Conservation (phyloP, 345 rosid species). For the Moricandia arvensis region DNA sequence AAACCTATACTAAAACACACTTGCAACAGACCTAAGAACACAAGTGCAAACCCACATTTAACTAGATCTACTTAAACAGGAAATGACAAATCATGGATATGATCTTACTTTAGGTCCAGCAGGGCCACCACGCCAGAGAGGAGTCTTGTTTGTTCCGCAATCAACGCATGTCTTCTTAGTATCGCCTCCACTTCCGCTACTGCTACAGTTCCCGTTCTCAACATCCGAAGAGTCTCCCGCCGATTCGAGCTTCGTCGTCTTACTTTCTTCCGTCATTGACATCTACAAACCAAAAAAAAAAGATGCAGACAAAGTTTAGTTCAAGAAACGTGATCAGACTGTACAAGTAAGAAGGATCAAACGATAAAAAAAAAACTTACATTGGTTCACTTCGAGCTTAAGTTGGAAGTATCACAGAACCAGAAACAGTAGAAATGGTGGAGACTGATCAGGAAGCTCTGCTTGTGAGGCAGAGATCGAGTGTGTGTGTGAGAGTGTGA, state of each 20-base stretch:
- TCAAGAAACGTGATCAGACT: constrained; percentile 1
- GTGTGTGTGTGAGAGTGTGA: neutral
- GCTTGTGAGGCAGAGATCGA: neutral
- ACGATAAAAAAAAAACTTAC: constrained; percentile 12
- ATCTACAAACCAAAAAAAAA: constrained; percentile 16
- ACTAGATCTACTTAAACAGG: constrained; percentile 15
- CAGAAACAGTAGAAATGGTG: neutral
- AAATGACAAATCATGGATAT: too few species aligned
- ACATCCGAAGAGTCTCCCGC: constrained; percentile 34
- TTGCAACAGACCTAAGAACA: constrained; percentile 3
- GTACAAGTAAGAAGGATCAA: neutral
- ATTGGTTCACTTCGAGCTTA: constrained; percentile 17
- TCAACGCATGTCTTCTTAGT: constrained; percentile 78
- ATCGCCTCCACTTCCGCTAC: constrained; percentile 36
- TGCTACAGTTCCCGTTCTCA: constrained; percentile 34
- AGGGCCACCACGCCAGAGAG: constrained; percentile 98
- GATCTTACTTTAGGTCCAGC: constrained; percentile 85
- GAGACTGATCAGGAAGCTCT: neutral
- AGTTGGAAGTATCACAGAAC: neutral
- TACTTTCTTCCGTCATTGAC: constrained; percentile 31
- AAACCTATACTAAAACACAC: too few species aligned
- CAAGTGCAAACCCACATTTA: neutral
- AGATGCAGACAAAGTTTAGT: neutral
- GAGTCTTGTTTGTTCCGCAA: constrained; percentile 89
- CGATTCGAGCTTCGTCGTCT: constrained; percentile 26